Base-by-base conservation (phyloP, 1,284 basidiomycete genomes). In the Gomphus bonarii region DNA sequence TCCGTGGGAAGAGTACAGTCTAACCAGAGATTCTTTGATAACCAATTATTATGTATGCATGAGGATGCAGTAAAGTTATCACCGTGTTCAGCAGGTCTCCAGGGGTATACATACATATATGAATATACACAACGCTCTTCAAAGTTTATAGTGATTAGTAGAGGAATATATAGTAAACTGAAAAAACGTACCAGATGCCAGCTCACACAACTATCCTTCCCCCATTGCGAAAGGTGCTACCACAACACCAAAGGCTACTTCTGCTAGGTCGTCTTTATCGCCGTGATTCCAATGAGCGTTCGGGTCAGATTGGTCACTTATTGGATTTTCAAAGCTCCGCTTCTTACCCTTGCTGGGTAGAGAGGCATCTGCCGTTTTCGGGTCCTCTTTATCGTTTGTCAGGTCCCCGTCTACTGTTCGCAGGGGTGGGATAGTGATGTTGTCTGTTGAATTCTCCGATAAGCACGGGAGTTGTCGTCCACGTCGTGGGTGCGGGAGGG, bases 171-270 rank as follows among this genome's bases (percentile, higher is more conserved):
- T 7, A 12, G 42, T 43, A 16, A 40, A 12, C 12, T 40, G 38
- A 40, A 16, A 6, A 33, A 40, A 16, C 38, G 38, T 40, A 40
- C 38, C 10, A 40, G 1, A 12, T 16, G 38, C 14, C 38, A 12
- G n/a, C 1, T n/a, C 38, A 40, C n/a, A 12, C n/a, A 12, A 16
- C 18, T 6, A 43, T 14, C 16, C 30, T 28, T 11, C 46, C 14
- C 47, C 43, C 18, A 33, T 30, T 12, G 30, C 44, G 48, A 22
- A 55, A 3, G 54, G 54, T 3, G 48, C 10, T 4, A 33, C 16
- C 42, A 55, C 54, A 10, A 25, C 48, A 14, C 54, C 54, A 55
- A 55, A 48, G 5, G 44, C 31, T 16, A 55, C 42, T 36, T 55
- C 54, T 20, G 18, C 20, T 16, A n/a, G 22, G 18, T 31, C 44